Conservation (phyloP, 2,329 filamentous ascomycete genomes). For the Emergomyces orientalis region DNA sequence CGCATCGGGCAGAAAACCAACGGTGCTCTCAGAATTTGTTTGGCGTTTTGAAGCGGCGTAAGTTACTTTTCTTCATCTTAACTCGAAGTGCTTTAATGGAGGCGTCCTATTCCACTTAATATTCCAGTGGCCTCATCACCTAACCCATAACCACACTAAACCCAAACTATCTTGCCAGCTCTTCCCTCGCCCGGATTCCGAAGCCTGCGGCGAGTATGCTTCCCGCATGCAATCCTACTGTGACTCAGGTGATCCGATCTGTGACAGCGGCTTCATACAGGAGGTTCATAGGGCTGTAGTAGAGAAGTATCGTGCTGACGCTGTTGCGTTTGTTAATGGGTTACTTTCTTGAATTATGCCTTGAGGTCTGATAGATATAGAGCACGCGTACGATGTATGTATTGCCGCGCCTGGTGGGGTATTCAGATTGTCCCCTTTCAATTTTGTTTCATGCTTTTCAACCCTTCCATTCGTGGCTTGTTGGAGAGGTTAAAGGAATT, state of each 20-base stretch:
- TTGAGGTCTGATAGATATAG: background rate
- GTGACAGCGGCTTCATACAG: constrained; percentile 1
- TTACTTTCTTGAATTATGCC: background rate
- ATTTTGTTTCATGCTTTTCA: background rate
- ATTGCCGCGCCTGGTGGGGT: background rate
- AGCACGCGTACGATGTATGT: no score
- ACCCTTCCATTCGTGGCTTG: background rate
- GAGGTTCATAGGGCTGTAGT: constrained; percentile 7
- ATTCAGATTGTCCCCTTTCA: background rate
- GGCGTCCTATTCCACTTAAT: no score
- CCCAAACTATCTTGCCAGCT: constrained; percentile 3
- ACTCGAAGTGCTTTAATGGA: no score
- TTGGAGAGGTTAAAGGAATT: background rate
- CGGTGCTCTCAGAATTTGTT: background rate
- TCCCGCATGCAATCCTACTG: constrained; percentile 8
- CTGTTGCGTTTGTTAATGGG: constrained; percentile 7
- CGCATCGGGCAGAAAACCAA: background rate
- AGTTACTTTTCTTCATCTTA: no score
- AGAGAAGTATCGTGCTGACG: constrained; percentile 4
- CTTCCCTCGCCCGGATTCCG: constrained; percentile 6
- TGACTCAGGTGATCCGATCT: constrained; percentile 4
- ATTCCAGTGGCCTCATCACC: no score
- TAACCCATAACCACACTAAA: background rate
- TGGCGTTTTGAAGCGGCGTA: background rate
- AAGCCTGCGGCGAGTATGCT: background rate